Conservation (phyloP, 371 early-diverging fungal species). For the Basidiobolus meristosporus region DNA sequence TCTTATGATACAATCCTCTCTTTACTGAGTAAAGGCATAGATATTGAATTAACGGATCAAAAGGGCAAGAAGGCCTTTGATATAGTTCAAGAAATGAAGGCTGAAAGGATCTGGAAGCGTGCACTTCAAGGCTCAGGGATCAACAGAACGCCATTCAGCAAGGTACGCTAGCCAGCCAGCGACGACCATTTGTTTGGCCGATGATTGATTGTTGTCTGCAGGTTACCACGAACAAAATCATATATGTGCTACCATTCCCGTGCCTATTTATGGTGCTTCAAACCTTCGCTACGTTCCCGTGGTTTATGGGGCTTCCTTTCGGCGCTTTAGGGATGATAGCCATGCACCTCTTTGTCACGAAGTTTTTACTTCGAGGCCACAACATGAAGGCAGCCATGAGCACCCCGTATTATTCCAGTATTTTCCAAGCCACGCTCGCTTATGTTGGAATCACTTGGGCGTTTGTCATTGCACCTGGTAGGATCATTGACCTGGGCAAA, state of each 20-base stretch:
- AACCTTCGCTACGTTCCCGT: slow-evolving; percentile 37
- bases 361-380: slow-evolving; percentile 29
- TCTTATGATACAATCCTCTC: slow-evolving; percentile 30
- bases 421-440: slow-evolving; percentile 68
- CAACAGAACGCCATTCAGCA: slow-evolving; percentile 17
- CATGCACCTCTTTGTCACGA: slow-evolving; percentile 36
- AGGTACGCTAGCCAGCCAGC: slow-evolving; percentile 4
- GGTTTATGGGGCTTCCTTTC: slow-evolving; percentile 58
- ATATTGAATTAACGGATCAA: slow-evolving; percentile 38
- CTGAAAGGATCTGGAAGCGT: slow-evolving; percentile 9
- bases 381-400: slow-evolving; percentile 31
- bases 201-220: background rate
- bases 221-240: slow-evolving; percentile 7
- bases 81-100: slow-evolving; percentile 12
- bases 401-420: slow-evolving; percentile 67
- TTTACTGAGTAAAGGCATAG: slow-evolving; percentile 37
- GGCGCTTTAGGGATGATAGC: slow-evolving; percentile 21
- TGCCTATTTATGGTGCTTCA: slow-evolving; percentile 29
- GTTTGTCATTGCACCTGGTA: slow-evolving; percentile 8
- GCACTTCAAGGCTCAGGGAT: slow-evolving; percentile 53
- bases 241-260: slow-evolving; percentile 52
- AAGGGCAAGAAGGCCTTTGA: slow-evolving; percentile 58
- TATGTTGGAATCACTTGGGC: slow-evolving; percentile 45
- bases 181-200: background rate
- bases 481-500: background rate